phyloP scores from a whole-genome alignment of 192 early-diverging fungal genomes.

The Coemansia sp. region DNA sequence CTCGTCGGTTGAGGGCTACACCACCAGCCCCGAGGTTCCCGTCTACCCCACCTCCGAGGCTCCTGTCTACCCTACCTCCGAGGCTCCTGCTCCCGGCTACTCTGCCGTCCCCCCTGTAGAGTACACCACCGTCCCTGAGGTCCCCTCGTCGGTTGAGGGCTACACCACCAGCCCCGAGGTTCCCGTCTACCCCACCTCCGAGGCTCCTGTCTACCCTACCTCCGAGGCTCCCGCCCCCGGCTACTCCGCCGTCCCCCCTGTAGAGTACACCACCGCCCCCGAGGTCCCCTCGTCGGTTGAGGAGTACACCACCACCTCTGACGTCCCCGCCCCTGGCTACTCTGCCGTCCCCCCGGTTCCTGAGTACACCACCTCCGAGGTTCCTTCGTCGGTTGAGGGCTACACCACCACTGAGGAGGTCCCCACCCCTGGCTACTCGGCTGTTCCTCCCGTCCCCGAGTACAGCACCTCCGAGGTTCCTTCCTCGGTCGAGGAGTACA shows the following conservation, averaged over 20 bases:
- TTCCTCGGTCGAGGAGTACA: constrained; percentile 10
- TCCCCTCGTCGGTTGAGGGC: neutral
- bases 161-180: neutral
- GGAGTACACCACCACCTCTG: neutral
- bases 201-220: too few species aligned
- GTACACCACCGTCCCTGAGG: constrained; percentile 3
- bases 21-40: too few species aligned
- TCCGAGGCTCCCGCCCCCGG: neutral
- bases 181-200: too few species aligned
- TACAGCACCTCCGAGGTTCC: constrained; percentile 10
- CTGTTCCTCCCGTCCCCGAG: constrained; percentile 3
- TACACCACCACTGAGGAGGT: constrained; percentile 7
- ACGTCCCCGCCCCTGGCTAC: constrained; percentile 4
- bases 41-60: neutral
- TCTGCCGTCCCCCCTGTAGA: neutral
- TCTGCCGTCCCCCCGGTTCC: constrained; percentile 8
- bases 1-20: neutral
- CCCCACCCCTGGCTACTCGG: constrained; percentile 13
- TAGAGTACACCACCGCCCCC: constrained; percentile 9
- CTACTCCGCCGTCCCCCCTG: constrained; percentile 13
- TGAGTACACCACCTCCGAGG: constrained; percentile 12
- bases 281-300: neutral
- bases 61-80: neutral
- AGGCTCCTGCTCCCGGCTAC: neutral
- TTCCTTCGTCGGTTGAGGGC: constrained; percentile 5